Base-by-base conservation (phyloP, 805 yeast genomes). In the Nakazawaea pomicola region DNA sequence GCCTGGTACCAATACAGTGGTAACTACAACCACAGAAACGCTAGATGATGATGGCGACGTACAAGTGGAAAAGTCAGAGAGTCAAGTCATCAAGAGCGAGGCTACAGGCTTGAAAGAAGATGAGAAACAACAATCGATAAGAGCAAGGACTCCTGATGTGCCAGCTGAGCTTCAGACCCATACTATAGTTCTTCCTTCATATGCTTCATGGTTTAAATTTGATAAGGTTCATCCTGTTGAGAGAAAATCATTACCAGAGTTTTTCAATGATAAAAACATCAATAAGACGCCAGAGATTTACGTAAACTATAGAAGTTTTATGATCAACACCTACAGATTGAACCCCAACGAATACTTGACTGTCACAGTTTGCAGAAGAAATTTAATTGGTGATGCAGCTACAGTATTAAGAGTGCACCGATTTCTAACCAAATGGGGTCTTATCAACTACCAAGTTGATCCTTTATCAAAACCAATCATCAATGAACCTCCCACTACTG, bases 321-420 rank as follows among this genome's bases (percentile, higher is more conserved):
- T 90, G 84, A 68, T 90, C 31, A 87, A 89, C 61, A 78, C 95
- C 10, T 90, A 88, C 58, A 68, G 97, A 49, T 64, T 90, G 49
- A 87, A 90, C 49, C 96, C 96, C 17, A 83, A 83, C 52, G 96
- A 90, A 58, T 89, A 86, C 54, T 66, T 90, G 30, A 85, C 96
- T 0, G 79, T 87, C 44, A 90, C 97, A 0, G 95, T 96, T 0
- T 83, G 89, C 42, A 79, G 98, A 57, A 79, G 97, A 52, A 87
- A 87, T 51, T 70, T 90, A 43, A 89, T 87, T 11, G 95, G 96
- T 43, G 97, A 90, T 65, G 95, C 88, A 6, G 91, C 95, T 2
- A 77, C 96, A 0, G 74, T 90, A 46, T 75, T 89, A 70, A 76
- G 96, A 48, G 78, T 90, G 7, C 95, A 87, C 55, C 72, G 80